A percentile compares a stretch with the other conserved stretches of the same genome.
These are phyloP conservation scores for Pythium apleroticum DNA, from an alignment of 352 stramenopile genomes.

Conservation along the genomic window DNA sequence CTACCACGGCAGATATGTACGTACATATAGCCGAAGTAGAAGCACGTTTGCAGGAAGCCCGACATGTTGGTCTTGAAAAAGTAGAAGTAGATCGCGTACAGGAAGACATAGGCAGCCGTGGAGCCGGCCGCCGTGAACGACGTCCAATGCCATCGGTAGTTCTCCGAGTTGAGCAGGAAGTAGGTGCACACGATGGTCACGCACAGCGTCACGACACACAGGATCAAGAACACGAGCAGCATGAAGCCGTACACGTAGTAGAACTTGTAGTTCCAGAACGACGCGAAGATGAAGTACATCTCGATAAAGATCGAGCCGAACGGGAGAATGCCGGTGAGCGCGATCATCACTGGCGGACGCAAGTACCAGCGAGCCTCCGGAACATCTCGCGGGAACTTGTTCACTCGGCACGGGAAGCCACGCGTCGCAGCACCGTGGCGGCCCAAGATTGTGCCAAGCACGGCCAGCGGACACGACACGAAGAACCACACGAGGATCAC, in stretches of 20 bases:
- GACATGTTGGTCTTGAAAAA: slow-evolving; percentile 99
- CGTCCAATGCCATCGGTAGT: slow-evolving; percentile 99
- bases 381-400: slow-evolving; percentile 94
- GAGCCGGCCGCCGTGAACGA: slow-evolving; percentile 93
- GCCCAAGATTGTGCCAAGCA: slow-evolving; percentile 97
- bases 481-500: slow-evolving; percentile 98
- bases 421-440: slow-evolving; percentile 90
- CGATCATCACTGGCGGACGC: slow-evolving; percentile 87
- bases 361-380: slow-evolving; percentile 81
- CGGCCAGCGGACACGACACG: slow-evolving; percentile 94
- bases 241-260: slow-evolving; percentile 99
- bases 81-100: slow-evolving; percentile 99
- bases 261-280: slow-evolving; percentile 99
- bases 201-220: slow-evolving; percentile 97
- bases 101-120: slow-evolving; percentile 97
- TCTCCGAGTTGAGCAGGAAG: slow-evolving; percentile 98
- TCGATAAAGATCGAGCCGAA: slow-evolving; percentile 99
- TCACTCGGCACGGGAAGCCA: slow-evolving; percentile 92
- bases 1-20: too few relatives aligned
- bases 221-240: slow-evolving; percentile 97
- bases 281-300: slow-evolving; percentile 99
- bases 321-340: slow-evolving; percentile 95
- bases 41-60: slow-evolving; percentile 97
- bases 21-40: slow-evolving; percentile 99
- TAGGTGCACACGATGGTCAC: slow-evolving; percentile 99